Percentiles rank a stretch among this genome's conserved stretches.
Evolutionary conservation across 1,284 basidiomycete species (phyloP).

Genomic region (Earliella scabrosa): DNA sequence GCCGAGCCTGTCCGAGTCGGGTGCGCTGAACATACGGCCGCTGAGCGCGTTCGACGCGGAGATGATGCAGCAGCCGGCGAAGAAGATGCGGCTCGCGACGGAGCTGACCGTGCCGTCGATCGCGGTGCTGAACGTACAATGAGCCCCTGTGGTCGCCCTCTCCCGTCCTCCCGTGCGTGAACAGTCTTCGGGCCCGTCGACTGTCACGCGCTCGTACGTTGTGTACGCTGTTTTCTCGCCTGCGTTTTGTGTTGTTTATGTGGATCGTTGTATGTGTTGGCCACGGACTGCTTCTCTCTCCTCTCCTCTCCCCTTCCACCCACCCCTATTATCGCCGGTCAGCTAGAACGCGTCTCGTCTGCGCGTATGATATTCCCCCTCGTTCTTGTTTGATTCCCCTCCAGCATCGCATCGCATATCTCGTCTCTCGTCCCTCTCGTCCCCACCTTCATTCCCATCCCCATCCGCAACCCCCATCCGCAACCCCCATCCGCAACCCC

Average conservation of each 20-base stretch:
- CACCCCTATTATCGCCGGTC: not conserved
- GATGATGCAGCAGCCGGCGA: constrained; percentile 36
- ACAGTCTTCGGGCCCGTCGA: too few relatives aligned
- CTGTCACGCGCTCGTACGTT: not conserved
- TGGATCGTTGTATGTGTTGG: not conserved
- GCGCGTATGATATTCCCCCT: constrained; percentile 6
- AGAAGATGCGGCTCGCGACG: constrained; percentile 57
- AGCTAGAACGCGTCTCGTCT: too few relatives aligned
- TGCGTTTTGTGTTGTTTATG: constrained; percentile 1
- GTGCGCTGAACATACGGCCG: constrained; percentile 16
- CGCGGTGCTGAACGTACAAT: constrained; percentile 27
- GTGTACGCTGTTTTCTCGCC: constrained; percentile 14
- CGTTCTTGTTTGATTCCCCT: constrained; percentile 1
- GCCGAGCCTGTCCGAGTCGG: constrained; percentile 6
- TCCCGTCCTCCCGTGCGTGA: too few relatives aligned
- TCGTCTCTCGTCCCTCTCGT: not conserved
- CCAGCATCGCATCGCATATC: constrained; percentile 6
- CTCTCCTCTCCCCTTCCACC: not conserved
- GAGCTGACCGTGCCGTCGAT: constrained; percentile 25
- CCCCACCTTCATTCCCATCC: not conserved
- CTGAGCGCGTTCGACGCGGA: constrained; percentile 41
- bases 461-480: too few relatives aligned
- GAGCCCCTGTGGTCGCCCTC: too few relatives aligned
- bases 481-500: not conserved
- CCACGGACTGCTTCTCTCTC: not conserved